Conservation (phyloP, 257 asterid genomes). For the Solanum paucissectum region DNA sequence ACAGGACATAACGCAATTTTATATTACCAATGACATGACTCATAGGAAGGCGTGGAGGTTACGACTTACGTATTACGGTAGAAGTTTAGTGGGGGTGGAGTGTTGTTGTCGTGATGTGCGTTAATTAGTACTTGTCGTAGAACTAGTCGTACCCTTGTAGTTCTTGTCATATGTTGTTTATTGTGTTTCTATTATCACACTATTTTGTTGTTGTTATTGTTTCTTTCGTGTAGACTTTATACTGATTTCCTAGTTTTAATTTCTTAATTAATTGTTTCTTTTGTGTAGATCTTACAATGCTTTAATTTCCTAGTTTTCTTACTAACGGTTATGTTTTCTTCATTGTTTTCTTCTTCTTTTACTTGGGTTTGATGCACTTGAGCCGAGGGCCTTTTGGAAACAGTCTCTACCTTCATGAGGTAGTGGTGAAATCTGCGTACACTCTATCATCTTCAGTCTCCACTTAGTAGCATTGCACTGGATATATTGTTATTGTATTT, state of each 20-base stretch:
- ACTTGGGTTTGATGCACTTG: neutral
- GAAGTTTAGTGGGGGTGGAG: neutral
- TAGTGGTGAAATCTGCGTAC: accelerated
- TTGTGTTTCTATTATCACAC: neutral
- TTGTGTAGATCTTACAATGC: accelerated
- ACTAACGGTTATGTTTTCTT: neutral
- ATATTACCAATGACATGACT: too few relatives aligned
- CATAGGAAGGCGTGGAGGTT: neutral
- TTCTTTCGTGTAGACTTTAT: neutral
- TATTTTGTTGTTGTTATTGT: too few relatives aligned
- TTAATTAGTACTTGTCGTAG: neutral
- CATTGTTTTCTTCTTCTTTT: neutral
- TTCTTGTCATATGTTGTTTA: neutral
- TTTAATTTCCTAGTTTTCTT: too few relatives aligned
- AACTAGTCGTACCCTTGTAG: neutral
- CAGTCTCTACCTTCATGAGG: too few relatives aligned
- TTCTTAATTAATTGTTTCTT: neutral
- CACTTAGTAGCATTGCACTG: neutral
- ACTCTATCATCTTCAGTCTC: accelerated
- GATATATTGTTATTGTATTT: too few relatives aligned
- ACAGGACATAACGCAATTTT: neutral
- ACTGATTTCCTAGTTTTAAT: too few relatives aligned
- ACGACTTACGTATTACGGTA: too few relatives aligned
- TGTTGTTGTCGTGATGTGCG: neutral
- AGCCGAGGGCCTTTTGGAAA: too few relatives aligned